phyloP scores from a whole-genome alignment of 306 rosid genomes.

The Castanospermum australe region DNA sequence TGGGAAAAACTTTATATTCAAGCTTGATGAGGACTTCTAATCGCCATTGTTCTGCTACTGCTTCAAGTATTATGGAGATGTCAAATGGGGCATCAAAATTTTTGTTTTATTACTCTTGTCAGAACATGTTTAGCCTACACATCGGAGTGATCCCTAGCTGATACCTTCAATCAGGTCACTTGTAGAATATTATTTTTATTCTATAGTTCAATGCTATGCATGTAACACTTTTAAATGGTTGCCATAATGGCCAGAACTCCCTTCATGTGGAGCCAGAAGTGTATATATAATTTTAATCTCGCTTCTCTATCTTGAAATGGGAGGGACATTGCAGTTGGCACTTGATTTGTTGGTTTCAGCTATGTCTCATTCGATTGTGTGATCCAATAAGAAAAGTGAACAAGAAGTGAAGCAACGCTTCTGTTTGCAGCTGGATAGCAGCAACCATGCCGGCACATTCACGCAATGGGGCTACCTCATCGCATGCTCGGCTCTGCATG shows the following conservation, averaged over 20 bases:
- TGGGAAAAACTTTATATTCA: conserved; percentile 61
- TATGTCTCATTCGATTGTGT: too few relatives aligned
- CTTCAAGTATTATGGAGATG: conserved; percentile 3
- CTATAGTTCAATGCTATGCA: background rate
- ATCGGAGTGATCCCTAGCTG: background rate
- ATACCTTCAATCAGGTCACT: background rate
- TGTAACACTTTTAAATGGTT: background rate
- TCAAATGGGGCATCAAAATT: conserved; percentile 16
- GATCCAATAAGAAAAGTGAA: background rate
- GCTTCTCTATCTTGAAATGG: too few relatives aligned
- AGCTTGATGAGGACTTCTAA: conserved; percentile 58
- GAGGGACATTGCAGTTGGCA: too few relatives aligned
- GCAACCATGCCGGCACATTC: too few relatives aligned
- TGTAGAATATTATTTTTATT: background rate
- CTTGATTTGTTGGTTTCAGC: too few relatives aligned
- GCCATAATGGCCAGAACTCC: background rate
- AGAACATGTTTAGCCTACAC: conserved; percentile 17
- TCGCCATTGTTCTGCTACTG: background rate
- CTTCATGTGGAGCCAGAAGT: background rate
- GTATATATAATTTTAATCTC: background rate
- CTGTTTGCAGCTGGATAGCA: too few relatives aligned
- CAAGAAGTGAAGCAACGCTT: background rate
- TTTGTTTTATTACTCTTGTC: conserved; percentile 20
- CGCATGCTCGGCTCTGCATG: too few relatives aligned
- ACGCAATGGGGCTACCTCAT: too few relatives aligned